Evolutionary conservation across 2,329 filamentous ascomycete genomes (phyloP).

Genomic region (Myriosclerotinia curreyana): DNA sequence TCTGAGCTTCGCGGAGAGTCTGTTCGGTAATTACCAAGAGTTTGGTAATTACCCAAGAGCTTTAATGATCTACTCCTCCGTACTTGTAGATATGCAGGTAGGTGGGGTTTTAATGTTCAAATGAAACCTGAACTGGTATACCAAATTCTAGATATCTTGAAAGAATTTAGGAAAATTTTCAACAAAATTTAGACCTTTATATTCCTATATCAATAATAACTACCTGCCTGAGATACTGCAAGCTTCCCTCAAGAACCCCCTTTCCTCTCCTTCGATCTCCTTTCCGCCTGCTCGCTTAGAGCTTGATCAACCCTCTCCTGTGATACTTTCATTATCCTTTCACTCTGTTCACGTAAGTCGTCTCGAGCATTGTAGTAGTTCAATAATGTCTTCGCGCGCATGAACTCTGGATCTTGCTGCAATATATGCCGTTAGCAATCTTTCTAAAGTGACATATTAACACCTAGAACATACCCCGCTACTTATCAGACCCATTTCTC

Average conservation of each 20-base stretch:
- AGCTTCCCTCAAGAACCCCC: neutral
- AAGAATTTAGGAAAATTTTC: neutral
- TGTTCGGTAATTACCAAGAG: no score
- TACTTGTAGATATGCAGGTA: neutral
- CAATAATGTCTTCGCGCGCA: conserved; percentile 16
- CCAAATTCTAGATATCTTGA: neutral
- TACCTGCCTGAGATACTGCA: neutral
- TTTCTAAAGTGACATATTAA: neutral
- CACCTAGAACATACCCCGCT: neutral
- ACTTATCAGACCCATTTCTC: neutral
- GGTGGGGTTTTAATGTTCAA: neutral
- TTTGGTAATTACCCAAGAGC: no score
- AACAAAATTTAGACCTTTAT: neutral
- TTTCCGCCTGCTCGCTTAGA: conserved; percentile 9
- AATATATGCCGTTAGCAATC: neutral
- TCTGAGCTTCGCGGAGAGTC: neutral
- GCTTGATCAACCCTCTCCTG: conserved; percentile 18
- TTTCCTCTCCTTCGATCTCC: neutral
- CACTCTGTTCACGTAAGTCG: neutral
- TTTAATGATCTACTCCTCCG: neutral
- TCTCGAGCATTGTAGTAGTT: conserved; percentile 16
- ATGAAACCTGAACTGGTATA: neutral
- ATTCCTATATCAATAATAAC: neutral
- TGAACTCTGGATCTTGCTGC: conserved; percentile 9
- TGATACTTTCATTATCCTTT: neutral